Conservation (phyloP, 2,329 filamentous ascomycete genomes). For the Pseudogymnoascus sp. region DNA sequence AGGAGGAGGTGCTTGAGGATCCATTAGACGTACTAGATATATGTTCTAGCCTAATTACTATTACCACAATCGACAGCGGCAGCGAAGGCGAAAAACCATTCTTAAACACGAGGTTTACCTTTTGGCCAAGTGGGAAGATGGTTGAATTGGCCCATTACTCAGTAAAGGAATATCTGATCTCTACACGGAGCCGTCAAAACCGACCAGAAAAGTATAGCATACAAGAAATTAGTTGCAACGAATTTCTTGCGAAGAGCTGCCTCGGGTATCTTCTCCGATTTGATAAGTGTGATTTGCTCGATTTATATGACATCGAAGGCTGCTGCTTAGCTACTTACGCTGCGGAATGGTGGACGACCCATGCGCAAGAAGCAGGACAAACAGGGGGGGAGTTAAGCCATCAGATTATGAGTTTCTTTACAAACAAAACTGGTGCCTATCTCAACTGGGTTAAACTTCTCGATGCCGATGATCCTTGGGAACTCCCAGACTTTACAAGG, state of each 20-base stretch:
- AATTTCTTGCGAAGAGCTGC: conserved; percentile 12
- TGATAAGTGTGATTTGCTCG: neutral
- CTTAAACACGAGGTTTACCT: too few species aligned
- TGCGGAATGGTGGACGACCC: too few species aligned
- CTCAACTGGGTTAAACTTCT: too few species aligned
- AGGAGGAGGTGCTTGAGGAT: neutral
- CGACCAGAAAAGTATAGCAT: conserved; percentile 13
- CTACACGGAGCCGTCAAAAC: conserved; percentile 12
- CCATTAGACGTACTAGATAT: neutral
- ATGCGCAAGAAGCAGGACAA: conserved; percentile 12
- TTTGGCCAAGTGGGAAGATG: neutral
- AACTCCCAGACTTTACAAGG: neutral
- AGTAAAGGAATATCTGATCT: conserved; percentile 24
- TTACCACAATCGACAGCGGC: neutral
- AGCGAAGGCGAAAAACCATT: too few species aligned
- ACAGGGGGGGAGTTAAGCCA: neutral
- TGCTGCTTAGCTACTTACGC: too few species aligned
- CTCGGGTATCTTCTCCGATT: neutral
- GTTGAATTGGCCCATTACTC: conserved; percentile 25
- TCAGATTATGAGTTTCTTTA: neutral
- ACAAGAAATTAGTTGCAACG: conserved; percentile 22
- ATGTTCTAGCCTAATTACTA: neutral
- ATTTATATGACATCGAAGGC: too few species aligned
- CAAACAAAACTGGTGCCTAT: neutral
- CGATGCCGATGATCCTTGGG: too few species aligned